Conservation (phyloP, 192 early-diverging fungal species). For the Fimicolochytrium jonesii region DNA sequence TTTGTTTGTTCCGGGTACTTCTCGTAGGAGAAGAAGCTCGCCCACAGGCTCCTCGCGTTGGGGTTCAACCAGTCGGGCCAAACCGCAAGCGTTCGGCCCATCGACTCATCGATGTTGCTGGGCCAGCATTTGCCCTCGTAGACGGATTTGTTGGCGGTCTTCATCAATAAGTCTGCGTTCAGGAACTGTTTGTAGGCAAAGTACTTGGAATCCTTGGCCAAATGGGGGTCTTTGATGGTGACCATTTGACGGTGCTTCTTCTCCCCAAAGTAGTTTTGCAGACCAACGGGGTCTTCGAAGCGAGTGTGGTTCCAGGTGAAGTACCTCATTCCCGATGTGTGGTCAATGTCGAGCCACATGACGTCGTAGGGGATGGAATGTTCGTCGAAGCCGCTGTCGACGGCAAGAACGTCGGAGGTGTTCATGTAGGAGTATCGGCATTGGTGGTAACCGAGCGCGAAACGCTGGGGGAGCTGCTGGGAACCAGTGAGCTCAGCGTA, state of each 20-base stretch:
- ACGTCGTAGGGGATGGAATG: constrained; percentile 92
- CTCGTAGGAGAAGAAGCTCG: constrained; percentile 66
- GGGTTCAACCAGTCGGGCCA: constrained; percentile 89
- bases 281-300: constrained; percentile 77
- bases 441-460: constrained; percentile 94
- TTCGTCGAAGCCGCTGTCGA: constrained; percentile 80
- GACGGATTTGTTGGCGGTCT: constrained; percentile 59
- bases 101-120: constrained; percentile 31
- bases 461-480: constrained; percentile 75
- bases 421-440: constrained; percentile 95
- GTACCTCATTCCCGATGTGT: constrained; percentile 92
- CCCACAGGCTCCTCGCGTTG: constrained; percentile 70
- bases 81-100: constrained; percentile 22
- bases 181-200: constrained; percentile 70
- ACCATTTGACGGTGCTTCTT: constrained; percentile 84
- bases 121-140: constrained; percentile 99
- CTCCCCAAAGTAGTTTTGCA: constrained; percentile 68
- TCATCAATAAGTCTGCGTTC: constrained; percentile 68
- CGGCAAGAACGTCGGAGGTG: constrained; percentile 75
- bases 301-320: constrained; percentile 91
- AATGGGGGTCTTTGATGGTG: constrained; percentile 91
- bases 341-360: constrained; percentile 97
- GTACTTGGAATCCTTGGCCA: constrained; percentile 76
- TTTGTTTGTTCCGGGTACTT: constrained; percentile 76
- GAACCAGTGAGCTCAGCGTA: constrained; percentile 73